phyloP scores from a whole-genome alignment of 768 basidiomycete genomes.

The Fomitopsis serialis region DNA sequence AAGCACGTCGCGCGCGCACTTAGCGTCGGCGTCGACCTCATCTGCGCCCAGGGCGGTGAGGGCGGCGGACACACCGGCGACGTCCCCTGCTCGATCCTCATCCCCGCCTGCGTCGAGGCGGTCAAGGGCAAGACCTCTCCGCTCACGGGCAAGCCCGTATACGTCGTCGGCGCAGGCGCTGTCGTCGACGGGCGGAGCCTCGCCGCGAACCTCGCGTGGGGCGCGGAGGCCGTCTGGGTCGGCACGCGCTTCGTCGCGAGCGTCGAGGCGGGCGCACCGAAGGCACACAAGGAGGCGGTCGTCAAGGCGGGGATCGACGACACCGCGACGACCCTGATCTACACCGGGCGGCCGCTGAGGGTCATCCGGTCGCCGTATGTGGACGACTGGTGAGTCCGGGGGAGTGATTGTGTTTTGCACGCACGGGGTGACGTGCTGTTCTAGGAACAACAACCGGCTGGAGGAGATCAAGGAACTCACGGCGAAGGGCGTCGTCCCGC shows the following conservation, averaged over 20 bases:
- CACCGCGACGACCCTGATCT: constrained; percentile 80
- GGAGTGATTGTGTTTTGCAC: not conserved
- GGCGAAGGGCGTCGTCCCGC: constrained; percentile 77
- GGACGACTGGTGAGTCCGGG: constrained; percentile 60
- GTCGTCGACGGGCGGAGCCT: constrained; percentile 86
- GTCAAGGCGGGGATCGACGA: constrained; percentile 72
- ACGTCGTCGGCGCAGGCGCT: constrained; percentile 88
- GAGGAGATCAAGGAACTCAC: constrained; percentile 82
- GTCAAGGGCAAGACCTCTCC: constrained; percentile 74
- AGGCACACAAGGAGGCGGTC: constrained; percentile 78
- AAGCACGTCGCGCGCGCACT: constrained; percentile 83
- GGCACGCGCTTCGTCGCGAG: constrained; percentile 73
- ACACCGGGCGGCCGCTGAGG: constrained; percentile 84
- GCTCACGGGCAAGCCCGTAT: constrained; percentile 76
- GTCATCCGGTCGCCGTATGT: constrained; percentile 83
- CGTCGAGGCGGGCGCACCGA: constrained; percentile 75
- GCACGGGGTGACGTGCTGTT: not conserved
- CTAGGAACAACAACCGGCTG: constrained; percentile 72
- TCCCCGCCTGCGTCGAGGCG: constrained; percentile 86
- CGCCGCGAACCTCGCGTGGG: constrained; percentile 85
- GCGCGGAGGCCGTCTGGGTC: constrained; percentile 80
- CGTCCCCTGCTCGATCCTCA: constrained; percentile 77
- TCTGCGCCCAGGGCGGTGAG: constrained; percentile 93
- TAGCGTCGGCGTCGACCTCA: constrained; percentile 82
- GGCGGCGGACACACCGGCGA: constrained; percentile 81